Evolutionary conservation across 2,329 filamentous ascomycete genomes (phyloP), one percentile per base, ranked within the genome.

Genomic region (Diplocarpon mali): DNA sequence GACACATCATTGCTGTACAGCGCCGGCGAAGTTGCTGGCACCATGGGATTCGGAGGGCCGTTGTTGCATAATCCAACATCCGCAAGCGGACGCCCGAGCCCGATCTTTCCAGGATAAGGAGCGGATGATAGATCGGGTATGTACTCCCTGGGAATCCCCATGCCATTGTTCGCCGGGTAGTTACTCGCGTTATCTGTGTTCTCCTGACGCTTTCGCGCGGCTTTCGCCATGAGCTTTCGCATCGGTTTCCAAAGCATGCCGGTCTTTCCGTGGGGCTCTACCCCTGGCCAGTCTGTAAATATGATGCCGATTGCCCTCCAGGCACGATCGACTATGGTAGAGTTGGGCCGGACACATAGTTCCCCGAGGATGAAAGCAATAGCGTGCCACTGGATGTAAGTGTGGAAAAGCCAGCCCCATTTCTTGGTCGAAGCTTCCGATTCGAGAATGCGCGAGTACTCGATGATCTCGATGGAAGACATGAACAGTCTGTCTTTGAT

Each of bases 191-290:
- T 35, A 13, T 62, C 60, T 14, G 70, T 56, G 44, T 77, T 75
- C 44, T 69, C 69, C 35, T 69, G 65, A 39, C 77, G 66, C 35
- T 70, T 72, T 11, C 68, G 67, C 36, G 66, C 65, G 11, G 79
- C 79, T 56, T 75, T 76, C 12, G 68, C 68, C 62, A 82, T 73
- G 2, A 83, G 63, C 50, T 74, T 78, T 20, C 70, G 65, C 38
- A 84, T 63, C 0, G 78, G 78, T 35, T 73, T 71, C 79, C 80
- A 83, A 0, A 83, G 62, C 64, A 76, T 73, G 2, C 74, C 72
- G 41, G 69, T 70, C 42, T 68, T 70, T n/a, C 63, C 62, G 13
- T 64, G 52, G 10, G 32, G 40, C 2, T 57, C 50, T 2, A 44
- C 46, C 5, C 38, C 44, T 15, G 44, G 53, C 58, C 57, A 60